These are phyloP conservation scores for Volutella citrinella DNA, from an alignment of 2,329 filamentous ascomycete species.

Conservation along the genomic window DNA sequence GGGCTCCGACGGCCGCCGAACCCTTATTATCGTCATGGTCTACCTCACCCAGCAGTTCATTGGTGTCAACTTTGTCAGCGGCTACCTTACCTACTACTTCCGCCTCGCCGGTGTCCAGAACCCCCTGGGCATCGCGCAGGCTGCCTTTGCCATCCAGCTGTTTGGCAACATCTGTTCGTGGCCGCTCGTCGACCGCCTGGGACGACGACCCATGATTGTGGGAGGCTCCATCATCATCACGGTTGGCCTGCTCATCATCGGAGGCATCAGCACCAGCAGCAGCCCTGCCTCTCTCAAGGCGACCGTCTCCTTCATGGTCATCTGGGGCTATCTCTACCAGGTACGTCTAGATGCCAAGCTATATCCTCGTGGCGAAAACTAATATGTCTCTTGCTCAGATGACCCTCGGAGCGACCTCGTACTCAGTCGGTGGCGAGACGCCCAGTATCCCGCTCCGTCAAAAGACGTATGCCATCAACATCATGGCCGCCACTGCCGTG, in stretches of 20 bases:
- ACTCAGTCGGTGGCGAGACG: constrained; percentile 27
- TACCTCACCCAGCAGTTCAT: constrained; percentile 25
- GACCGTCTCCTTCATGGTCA: constrained; percentile 25
- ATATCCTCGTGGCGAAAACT: background rate
- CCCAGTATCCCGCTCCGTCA: constrained; percentile 25
- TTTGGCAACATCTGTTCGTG: constrained; percentile 26
- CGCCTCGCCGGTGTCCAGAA: constrained; percentile 21
- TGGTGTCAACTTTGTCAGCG: constrained; percentile 24
- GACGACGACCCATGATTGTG: constrained; percentile 24
- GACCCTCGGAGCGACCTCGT: constrained; percentile 26
- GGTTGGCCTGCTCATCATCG: constrained; percentile 22
- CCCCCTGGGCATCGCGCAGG: constrained; percentile 23
- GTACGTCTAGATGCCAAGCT: background rate
- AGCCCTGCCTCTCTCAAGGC: constrained; percentile 16
- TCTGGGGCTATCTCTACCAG: constrained; percentile 28
- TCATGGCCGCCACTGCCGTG: constrained; percentile 27
- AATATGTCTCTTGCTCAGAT: constrained; percentile 4
- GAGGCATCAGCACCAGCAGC: constrained; percentile 24
- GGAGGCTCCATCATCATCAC: constrained; percentile 22
- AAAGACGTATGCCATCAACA: constrained; percentile 32
- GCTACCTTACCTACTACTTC: constrained; percentile 24
- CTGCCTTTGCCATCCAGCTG: constrained; percentile 24
- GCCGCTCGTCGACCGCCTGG: constrained; percentile 24
- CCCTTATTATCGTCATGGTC: constrained; percentile 25
- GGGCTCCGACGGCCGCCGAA: constrained; percentile 21